Conservation (phyloP, 257 asterid genomes). For the Eucommia ulmoides region DNA sequence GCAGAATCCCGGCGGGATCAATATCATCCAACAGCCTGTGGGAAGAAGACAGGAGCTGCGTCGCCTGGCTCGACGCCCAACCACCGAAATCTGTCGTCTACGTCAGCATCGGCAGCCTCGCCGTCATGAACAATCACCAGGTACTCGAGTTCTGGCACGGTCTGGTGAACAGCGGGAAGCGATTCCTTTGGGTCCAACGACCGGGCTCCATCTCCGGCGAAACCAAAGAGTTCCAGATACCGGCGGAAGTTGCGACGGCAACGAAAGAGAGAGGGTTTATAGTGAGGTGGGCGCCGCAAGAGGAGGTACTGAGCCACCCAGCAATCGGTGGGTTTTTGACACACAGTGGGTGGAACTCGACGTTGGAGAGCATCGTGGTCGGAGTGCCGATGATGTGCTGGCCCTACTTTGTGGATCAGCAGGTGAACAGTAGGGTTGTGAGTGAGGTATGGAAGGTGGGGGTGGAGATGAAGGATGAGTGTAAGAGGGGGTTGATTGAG, state of each 20-base stretch:
- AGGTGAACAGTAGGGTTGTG: constrained; percentile 39
- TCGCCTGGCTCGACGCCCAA: constrained; percentile 38
- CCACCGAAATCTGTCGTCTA: constrained; percentile 30
- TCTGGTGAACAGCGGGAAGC: constrained; percentile 26
- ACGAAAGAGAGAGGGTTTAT: constrained; percentile 26
- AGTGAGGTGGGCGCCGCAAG: constrained; percentile 48
- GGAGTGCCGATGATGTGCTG: constrained; percentile 50
- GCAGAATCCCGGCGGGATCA: neutral
- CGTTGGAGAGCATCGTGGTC: constrained; percentile 23
- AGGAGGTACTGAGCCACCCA: constrained; percentile 33
- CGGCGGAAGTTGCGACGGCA: constrained; percentile 16
- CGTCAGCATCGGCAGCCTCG: constrained; percentile 45
- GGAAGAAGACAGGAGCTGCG: constrained; percentile 34
- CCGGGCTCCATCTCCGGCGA: constrained; percentile 26
- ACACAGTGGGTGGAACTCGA: constrained; percentile 52
- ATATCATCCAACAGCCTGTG: constrained; percentile 21
- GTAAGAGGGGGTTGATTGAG: constrained; percentile 30
- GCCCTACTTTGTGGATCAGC: constrained; percentile 44
- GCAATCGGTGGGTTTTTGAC: constrained; percentile 32
- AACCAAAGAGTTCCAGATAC: constrained; percentile 8
- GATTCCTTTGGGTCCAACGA: constrained; percentile 45
- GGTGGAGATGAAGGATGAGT: constrained; percentile 46
- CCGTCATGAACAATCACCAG: constrained; percentile 19
- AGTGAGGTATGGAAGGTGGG: constrained; percentile 42
- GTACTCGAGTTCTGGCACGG: constrained; percentile 46